These are phyloP conservation scores for Clarireedia homoeocarpa DNA, from an alignment of 2,329 filamentous ascomycete species.

Conservation along the genomic window DNA sequence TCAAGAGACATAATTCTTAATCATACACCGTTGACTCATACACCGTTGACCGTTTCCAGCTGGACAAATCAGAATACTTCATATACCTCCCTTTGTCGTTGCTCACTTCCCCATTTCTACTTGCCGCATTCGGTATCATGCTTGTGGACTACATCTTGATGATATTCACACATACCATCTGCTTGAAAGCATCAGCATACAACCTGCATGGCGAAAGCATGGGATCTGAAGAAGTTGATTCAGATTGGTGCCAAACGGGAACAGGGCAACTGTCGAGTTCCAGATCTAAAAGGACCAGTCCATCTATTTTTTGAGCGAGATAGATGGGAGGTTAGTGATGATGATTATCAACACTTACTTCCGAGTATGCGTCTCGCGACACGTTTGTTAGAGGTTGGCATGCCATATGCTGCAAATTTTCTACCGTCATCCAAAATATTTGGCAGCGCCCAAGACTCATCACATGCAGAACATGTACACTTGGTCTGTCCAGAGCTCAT, in stretches of 20 bases:
- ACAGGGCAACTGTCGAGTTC: background rate
- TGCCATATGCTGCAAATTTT: constrained; percentile 21
- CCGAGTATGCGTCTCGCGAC: constrained; percentile 23
- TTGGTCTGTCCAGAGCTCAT: background rate
- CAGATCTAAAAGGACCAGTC: constrained; percentile 6
- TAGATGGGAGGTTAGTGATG: constrained; percentile 15
- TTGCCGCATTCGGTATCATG: background rate
- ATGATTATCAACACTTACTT: constrained; percentile 17
- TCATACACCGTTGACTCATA: no score
- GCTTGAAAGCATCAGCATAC: no score
- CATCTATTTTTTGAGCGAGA: constrained; percentile 16
- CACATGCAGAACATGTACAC: background rate
- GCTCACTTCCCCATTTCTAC: background rate
- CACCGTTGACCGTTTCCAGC: no score
- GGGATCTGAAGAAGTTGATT: no score
- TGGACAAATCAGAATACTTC: no score
- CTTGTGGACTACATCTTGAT: background rate
- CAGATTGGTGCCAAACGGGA: no score
- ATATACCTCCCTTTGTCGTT: background rate
- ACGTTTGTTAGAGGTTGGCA: constrained; percentile 17
- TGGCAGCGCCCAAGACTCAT: background rate
- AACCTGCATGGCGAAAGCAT: no score
- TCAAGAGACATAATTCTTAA: no score
- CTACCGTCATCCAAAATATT: constrained; percentile 15
- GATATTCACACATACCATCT: background rate